phyloP scores from a whole-genome alignment of 2,329 filamentous ascomycete species.

The Microdochium trichocladiopsis region DNA sequence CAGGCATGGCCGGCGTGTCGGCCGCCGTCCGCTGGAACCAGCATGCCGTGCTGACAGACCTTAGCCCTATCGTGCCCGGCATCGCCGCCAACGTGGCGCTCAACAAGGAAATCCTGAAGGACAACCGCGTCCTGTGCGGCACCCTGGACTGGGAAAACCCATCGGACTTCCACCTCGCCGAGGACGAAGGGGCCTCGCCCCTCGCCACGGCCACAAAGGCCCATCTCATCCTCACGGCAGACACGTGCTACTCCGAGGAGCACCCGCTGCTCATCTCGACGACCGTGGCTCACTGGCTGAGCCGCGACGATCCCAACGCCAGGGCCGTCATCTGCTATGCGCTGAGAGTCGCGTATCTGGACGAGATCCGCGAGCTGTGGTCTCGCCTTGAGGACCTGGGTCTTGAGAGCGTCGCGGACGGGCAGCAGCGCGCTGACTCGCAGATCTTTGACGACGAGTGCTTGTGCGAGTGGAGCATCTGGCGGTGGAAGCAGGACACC shows the following conservation, averaged over 20 bases:
- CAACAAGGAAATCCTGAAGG: slow-evolving; percentile 12
- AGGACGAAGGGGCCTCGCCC: background rate
- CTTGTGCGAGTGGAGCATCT: slow-evolving; percentile 27
- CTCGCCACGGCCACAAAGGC: slow-evolving; percentile 15
- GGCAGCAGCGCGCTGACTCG: slow-evolving; percentile 16
- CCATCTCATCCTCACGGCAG: slow-evolving; percentile 29
- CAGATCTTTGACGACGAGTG: slow-evolving; percentile 25
- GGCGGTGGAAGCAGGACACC: slow-evolving; percentile 22
- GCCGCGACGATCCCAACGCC: slow-evolving; percentile 12
- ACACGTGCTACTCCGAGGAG: slow-evolving; percentile 31
- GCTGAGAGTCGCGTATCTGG: slow-evolving; percentile 30
- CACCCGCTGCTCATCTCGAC: slow-evolving; percentile 27
- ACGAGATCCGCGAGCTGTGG: slow-evolving; percentile 32
- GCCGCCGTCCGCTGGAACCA: slow-evolving; percentile 21
- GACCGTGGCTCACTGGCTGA: slow-evolving; percentile 26
- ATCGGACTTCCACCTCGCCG: slow-evolving; percentile 8
- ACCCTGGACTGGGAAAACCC: slow-evolving; percentile 29
- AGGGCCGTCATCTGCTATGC: slow-evolving; percentile 29
- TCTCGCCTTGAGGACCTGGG: slow-evolving; percentile 24
- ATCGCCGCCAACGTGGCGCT: slow-evolving; percentile 22
- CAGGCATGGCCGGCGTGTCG: slow-evolving; percentile 26
- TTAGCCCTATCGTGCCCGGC: slow-evolving; percentile 21
- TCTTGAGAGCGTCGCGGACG: slow-evolving; percentile 24
- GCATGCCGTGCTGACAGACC: slow-evolving; percentile 22
- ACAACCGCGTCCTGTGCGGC: slow-evolving; percentile 12